Evolutionary conservation across 1,284 basidiomycete species (phyloP).

Genomic region (Papiliotrema terrestris): DNA sequence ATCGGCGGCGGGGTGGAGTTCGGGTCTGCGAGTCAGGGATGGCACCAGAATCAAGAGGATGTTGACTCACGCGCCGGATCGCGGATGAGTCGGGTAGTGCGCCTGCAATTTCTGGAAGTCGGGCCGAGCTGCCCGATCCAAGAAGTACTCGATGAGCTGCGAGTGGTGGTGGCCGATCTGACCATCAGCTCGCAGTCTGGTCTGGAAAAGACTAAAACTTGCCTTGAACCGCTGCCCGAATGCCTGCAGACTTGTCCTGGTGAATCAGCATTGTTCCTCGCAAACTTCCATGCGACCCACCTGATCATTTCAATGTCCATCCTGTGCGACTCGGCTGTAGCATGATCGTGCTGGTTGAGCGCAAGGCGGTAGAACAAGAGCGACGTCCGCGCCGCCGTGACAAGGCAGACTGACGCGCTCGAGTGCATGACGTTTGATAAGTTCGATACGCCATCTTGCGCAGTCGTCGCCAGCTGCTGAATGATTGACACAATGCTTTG

Average conservation of each 20-base stretch:
- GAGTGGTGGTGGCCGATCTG: slow-evolving; percentile 46
- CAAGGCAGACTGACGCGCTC: slow-evolving; percentile 37
- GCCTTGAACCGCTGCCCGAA: slow-evolving; percentile 1
- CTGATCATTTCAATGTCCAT: slow-evolving; percentile 36
- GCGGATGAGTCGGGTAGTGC: slow-evolving; percentile 45
- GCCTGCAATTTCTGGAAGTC: slow-evolving; percentile 38
- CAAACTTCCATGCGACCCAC: slow-evolving; percentile 5
- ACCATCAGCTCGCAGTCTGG: slow-evolving; percentile 24
- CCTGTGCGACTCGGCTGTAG: slow-evolving; percentile 25
- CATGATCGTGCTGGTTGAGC: slow-evolving; percentile 31
- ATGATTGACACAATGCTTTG: slow-evolving; percentile 38
- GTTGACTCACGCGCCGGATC: slow-evolving; percentile 31
- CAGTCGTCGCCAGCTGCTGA: slow-evolving; percentile 31
- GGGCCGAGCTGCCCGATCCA: slow-evolving; percentile 40
- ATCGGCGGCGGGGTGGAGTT: slow-evolving; percentile 27
- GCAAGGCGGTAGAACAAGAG: slow-evolving; percentile 40
- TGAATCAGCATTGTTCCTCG: not conserved
- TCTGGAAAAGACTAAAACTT: slow-evolving; percentile 18
- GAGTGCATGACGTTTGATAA: slow-evolving; percentile 39
- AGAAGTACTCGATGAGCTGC: slow-evolving; percentile 45
- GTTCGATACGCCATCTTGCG: slow-evolving; percentile 18
- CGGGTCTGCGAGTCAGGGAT: slow-evolving; percentile 12
- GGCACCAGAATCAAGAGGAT: not conserved
- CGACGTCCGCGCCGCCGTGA: slow-evolving; percentile 38
- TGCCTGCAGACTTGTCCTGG: not conserved